Evolutionary conservation across 192 early-diverging fungal genomes (phyloP).

Genomic region (Powellomyces hirtus): DNA sequence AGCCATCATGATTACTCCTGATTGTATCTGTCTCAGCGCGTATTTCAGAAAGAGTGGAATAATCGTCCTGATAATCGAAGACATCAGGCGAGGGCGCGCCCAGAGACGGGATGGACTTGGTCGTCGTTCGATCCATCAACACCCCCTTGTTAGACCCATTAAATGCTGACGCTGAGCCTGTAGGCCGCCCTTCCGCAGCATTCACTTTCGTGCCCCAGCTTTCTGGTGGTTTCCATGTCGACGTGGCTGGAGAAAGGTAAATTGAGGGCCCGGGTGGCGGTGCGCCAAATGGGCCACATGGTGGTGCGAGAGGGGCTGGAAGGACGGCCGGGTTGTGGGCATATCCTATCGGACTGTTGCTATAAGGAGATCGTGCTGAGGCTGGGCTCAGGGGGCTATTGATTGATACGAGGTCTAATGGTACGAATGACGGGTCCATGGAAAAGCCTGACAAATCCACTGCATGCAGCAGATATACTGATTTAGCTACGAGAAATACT

Average conservation of each 20-base stretch:
- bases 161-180: background rate
- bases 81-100: background rate
- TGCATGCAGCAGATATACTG: too few species aligned
- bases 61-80: background rate
- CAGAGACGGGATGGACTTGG: background rate
- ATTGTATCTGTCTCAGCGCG: conserved; percentile 16
- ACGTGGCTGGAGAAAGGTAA: conserved; percentile 10
- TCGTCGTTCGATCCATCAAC: background rate
- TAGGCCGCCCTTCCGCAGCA: background rate
- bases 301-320: conserved; percentile 3
- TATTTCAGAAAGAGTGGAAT: background rate
- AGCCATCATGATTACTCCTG: background rate
- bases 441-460: conserved; percentile 28
- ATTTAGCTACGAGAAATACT: too few species aligned
- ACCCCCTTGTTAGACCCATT: background rate
- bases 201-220: conserved; percentile 24
- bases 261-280: background rate
- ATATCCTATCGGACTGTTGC: conserved; percentile 13
- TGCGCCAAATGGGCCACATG: conserved; percentile 5
- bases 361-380: background rate
- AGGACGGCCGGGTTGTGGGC: background rate
- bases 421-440: conserved; percentile 28
- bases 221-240: conserved; percentile 31
- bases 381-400: conserved; percentile 4
- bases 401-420: conserved; percentile 19